Evolutionary conservation across 805 yeast species (phyloP).

Genomic region (Candida nanaspora): DNA sequence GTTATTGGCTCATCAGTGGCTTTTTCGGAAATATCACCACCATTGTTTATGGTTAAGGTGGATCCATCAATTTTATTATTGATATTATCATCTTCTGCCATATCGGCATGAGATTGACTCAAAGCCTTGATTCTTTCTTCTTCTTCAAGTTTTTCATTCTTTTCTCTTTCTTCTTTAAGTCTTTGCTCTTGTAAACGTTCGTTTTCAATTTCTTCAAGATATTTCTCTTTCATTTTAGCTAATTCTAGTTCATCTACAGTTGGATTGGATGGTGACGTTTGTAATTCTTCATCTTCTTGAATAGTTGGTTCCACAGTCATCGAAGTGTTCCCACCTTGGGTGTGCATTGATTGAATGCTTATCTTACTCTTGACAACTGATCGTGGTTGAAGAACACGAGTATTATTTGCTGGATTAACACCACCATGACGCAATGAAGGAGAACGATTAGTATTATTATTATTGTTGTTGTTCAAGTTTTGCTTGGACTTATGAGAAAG

Average conservation of each 20-base stretch:
- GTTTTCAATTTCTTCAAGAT: constrained; percentile 20
- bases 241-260: constrained; percentile 11
- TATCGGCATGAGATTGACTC: not conserved
- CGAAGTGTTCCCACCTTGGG: constrained; percentile 11
- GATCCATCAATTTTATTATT: too few species aligned
- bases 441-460: too few species aligned
- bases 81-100: constrained; percentile 1
- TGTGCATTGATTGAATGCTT: constrained; percentile 16
- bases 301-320: constrained; percentile 15
- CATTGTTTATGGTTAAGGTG: too few species aligned
- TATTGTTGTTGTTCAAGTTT: constrained; percentile 5
- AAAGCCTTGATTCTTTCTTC: constrained; percentile 23
- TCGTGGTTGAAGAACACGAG: too few species aligned
- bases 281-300: constrained; percentile 11
- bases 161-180: constrained; percentile 31
- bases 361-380: constrained; percentile 11
- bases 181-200: constrained; percentile 24
- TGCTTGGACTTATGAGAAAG: constrained; percentile 9
- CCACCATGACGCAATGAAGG: too few species aligned
- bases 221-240: constrained; percentile 17
- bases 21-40: not conserved
- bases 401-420: too few species aligned
- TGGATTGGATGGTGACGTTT: not conserved
- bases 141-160: constrained; percentile 31
- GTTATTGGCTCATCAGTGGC: not conserved